These are phyloP conservation scores for Mortierella sp. DNA, from an alignment of 371 early-diverging fungal species.

Conservation along the genomic window DNA sequence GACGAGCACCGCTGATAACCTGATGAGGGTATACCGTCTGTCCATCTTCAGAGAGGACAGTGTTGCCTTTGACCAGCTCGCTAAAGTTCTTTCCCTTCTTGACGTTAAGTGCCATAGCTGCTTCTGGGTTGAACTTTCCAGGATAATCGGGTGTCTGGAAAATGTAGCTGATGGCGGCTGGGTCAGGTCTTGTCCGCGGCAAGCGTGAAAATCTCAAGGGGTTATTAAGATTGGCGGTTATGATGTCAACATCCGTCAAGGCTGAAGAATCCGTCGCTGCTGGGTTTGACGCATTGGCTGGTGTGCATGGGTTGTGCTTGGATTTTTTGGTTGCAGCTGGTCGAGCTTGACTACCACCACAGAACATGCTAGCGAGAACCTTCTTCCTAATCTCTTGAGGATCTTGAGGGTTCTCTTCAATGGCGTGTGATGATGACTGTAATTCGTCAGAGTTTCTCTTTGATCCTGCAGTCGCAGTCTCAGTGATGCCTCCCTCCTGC, in stretches of 20 bases:
- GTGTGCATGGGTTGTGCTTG: slow-evolving; percentile 15
- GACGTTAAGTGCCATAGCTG: slow-evolving; percentile 82
- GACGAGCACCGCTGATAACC: slow-evolving; percentile 67
- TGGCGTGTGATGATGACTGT: not conserved
- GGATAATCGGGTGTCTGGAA: slow-evolving; percentile 79
- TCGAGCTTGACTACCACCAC: slow-evolving; percentile 4
- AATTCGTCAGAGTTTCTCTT: slow-evolving; percentile 31
- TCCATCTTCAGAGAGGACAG: slow-evolving; percentile 78
- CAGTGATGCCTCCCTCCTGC: too few species aligned
- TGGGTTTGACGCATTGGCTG: not conserved
- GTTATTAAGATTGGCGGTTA: slow-evolving; percentile 5
- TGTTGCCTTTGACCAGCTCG: slow-evolving; percentile 72
- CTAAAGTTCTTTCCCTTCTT: slow-evolving; percentile 79
- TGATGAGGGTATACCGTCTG: slow-evolving; percentile 76
- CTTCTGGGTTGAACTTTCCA: slow-evolving; percentile 85
- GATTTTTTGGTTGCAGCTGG: slow-evolving; percentile 20
- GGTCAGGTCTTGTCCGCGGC: slow-evolving; percentile 58
- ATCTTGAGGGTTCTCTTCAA: not conserved
- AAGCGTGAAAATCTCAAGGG: slow-evolving; percentile 31
- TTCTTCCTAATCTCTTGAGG: slow-evolving; percentile 23
- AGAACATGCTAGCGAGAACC: slow-evolving; percentile 58
- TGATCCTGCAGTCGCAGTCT: slow-evolving; percentile 7
- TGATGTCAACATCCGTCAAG: slow-evolving; percentile 40
- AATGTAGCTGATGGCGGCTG: slow-evolving; percentile 74
- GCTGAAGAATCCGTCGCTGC: not conserved